These are phyloP conservation scores for Onygenales sp. DNA, from an alignment of 2,329 filamentous ascomycete species.

Conservation along the genomic window DNA sequence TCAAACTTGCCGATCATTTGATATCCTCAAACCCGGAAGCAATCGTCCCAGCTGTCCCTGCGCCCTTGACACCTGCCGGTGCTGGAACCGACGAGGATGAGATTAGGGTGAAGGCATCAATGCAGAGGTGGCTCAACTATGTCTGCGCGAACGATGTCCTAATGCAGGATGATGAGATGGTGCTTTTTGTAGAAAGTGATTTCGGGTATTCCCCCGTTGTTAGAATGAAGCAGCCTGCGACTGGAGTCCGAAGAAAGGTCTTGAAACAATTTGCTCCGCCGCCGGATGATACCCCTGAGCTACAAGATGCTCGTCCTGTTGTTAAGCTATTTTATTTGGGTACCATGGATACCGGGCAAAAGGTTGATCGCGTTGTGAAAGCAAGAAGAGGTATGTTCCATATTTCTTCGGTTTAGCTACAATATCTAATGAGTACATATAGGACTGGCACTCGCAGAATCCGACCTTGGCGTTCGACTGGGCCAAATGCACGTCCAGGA, in stretches of 20 bases:
- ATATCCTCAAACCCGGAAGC: constrained; percentile 97
- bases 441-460: constrained; percentile 87
- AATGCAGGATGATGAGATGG: constrained; percentile 92
- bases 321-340: constrained; percentile 95
- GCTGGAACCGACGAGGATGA: constrained; percentile 96
- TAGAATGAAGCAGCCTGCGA: constrained; percentile 92
- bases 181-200: constrained; percentile 97
- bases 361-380: constrained; percentile 90
- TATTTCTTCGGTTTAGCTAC: constrained; percentile 3
- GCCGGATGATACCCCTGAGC: constrained; percentile 90
- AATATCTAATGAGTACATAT: constrained; percentile 6
- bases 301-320: constrained; percentile 77
- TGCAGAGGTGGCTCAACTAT: constrained; percentile 93
- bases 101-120: constrained; percentile 69
- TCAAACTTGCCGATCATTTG: constrained; percentile 90
- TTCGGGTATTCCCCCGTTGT: constrained; percentile 96
- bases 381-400: constrained; percentile 64
- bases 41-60: constrained; percentile 85
- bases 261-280: constrained; percentile 97
- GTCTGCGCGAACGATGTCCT: constrained; percentile 87
- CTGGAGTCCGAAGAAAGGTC: constrained; percentile 86
- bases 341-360: constrained; percentile 94
- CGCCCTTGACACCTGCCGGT: constrained; percentile 87
- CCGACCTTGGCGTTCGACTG: constrained; percentile 86
- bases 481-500: constrained; percentile 82